These are phyloP conservation scores for Colletotrichum sansevieriae DNA, from an alignment of 2,329 filamentous ascomycete species.

Conservation along the genomic window DNA sequence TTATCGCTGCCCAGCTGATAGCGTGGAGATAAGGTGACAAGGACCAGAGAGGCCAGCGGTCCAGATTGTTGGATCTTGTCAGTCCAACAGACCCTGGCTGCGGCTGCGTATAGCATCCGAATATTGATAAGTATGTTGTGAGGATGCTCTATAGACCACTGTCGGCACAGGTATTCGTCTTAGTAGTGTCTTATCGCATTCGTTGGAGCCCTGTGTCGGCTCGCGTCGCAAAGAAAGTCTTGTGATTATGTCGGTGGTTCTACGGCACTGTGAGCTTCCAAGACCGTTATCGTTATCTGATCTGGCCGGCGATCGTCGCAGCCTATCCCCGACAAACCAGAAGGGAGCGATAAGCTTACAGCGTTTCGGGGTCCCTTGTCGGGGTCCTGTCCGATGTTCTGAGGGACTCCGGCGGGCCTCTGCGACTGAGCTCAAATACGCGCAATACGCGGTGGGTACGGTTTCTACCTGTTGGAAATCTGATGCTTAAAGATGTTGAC, in stretches of 20 bases:
- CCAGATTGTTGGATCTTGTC: background rate
- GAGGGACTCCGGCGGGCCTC: too few relatives aligned
- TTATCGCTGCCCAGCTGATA: slow-evolving; percentile 3
- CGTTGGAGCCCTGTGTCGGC: background rate
- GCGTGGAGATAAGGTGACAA: slow-evolving; percentile 31
- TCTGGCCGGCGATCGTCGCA: slow-evolving; percentile 1
- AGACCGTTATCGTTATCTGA: slow-evolving; percentile 22
- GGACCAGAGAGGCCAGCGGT: slow-evolving; percentile 2
- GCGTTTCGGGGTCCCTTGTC: slow-evolving; percentile 17
- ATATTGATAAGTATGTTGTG: background rate
- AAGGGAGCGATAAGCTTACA: slow-evolving; percentile 34
- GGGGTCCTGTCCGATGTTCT: background rate
- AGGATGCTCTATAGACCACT: background rate
- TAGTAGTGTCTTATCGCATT: slow-evolving; percentile 16
- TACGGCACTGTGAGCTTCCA: slow-evolving; percentile 27
- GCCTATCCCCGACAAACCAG: slow-evolving; percentile 11
- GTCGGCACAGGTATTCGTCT: background rate
- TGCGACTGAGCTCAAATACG: background rate
- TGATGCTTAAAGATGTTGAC: background rate
- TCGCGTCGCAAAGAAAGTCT: slow-evolving; percentile 1
- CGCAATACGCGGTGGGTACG: slow-evolving; percentile 2
- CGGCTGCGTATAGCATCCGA: background rate
- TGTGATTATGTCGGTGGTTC: slow-evolving; percentile 14
- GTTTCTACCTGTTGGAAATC: too few relatives aligned
- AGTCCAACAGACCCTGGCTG: background rate